A percentile compares a stretch with the other conserved stretches of the same genome.
These are phyloP conservation scores for Gnaphalium uliginosum DNA, from an alignment of 129 eudicot species.

Conservation along the genomic window DNA sequence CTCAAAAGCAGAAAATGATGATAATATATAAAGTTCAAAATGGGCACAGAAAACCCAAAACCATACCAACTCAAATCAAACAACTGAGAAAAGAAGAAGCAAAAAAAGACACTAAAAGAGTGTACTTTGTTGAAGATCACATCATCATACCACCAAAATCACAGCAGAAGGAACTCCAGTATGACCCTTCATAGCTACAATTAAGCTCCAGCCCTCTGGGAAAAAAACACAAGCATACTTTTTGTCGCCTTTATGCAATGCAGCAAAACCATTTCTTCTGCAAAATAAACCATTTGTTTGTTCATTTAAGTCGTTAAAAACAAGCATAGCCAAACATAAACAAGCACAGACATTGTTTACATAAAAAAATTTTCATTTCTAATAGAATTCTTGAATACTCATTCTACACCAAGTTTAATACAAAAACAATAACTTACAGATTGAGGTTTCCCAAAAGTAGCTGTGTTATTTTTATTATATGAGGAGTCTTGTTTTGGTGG, in stretches of 20 bases:
- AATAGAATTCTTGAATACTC: neutral
- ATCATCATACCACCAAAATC: slow-evolving; percentile 9
- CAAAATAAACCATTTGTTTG: slow-evolving; percentile 12
- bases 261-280: slow-evolving; percentile 72
- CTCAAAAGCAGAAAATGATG: neutral
- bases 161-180: slow-evolving; percentile 26
- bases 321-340: neutral
- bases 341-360: neutral
- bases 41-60: slow-evolving; percentile 1
- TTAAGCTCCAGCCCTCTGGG: slow-evolving; percentile 21
- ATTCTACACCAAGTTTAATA: neutral
- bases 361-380: no score
- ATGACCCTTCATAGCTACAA: slow-evolving; percentile 16
- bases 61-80: slow-evolving; percentile 1
- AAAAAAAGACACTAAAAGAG: slow-evolving; percentile 11
- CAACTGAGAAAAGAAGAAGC: neutral
- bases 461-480: slow-evolving; percentile 34
- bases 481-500: slow-evolving; percentile 45
- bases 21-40: neutral
- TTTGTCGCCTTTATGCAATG: slow-evolving; percentile 20
- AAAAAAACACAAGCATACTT: neutral
- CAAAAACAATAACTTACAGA: slow-evolving; percentile 43
- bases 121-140: neutral
- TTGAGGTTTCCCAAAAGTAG: slow-evolving; percentile 53
- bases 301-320: neutral